phyloP scores from a whole-genome alignment of 2,329 filamentous ascomycete species.

The Teratosphaeriaceae sp. region DNA sequence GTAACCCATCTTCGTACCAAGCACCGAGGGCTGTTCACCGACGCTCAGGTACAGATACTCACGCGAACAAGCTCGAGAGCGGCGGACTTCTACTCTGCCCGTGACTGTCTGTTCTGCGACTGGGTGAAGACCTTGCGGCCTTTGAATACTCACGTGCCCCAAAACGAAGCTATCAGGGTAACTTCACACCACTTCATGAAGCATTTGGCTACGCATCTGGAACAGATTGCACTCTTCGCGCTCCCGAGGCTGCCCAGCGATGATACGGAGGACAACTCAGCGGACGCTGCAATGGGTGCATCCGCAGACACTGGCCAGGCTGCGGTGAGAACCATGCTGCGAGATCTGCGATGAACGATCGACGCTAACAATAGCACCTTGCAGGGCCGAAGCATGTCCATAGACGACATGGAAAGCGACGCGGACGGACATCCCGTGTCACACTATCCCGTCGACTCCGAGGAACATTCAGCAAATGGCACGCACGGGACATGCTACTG shows the following conservation, averaged over 20 bases:
- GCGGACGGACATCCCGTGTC: too few relatives aligned
- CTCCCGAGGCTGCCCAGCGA: background rate
- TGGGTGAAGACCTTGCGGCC: background rate
- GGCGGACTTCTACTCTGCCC: background rate
- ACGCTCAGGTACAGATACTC: background rate
- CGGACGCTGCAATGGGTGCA: too few relatives aligned
- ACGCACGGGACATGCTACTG: too few relatives aligned
- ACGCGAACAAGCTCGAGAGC: background rate
- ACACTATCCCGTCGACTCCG: too few relatives aligned
- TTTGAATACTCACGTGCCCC: background rate
- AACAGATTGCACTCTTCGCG: slow-evolving; percentile 5
- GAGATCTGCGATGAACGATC: too few relatives aligned
- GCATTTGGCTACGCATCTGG: slow-evolving; percentile 7
- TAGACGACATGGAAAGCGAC: too few relatives aligned
- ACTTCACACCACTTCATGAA: slow-evolving; percentile 2
- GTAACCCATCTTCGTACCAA: background rate
- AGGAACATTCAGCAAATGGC: too few relatives aligned
- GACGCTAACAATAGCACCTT: too few relatives aligned
- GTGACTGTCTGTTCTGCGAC: slow-evolving; percentile 3
- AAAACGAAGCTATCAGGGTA: background rate
- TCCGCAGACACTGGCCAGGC: too few relatives aligned
- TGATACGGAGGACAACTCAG: background rate
- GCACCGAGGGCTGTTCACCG: background rate
- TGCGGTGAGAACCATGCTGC: too few relatives aligned
- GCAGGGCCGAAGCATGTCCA: too few relatives aligned